These are phyloP conservation scores for Apiospora aurea DNA, from an alignment of 2,329 filamentous ascomycete species.

Conservation along the genomic window DNA sequence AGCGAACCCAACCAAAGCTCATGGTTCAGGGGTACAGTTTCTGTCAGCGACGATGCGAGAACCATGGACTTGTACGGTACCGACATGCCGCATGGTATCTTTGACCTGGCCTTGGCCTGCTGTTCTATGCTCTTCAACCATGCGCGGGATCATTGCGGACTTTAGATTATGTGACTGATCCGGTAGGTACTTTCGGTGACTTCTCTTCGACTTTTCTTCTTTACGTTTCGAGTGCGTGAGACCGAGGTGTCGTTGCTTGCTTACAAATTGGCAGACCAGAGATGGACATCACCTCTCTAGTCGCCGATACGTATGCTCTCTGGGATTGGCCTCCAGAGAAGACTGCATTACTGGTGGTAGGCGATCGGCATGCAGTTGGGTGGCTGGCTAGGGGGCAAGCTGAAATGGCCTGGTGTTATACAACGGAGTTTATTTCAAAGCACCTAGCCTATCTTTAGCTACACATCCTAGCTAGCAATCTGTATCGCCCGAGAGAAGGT, in stretches of 20 bases:
- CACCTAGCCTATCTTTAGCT: not conserved
- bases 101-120: too few species aligned
- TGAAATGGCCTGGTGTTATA: not conserved
- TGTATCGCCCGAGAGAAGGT: not conserved
- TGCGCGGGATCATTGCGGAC: too few species aligned
- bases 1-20: not conserved
- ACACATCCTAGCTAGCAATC: not conserved
- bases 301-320: not conserved
- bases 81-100: not conserved
- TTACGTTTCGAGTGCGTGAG: not conserved
- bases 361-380: not conserved
- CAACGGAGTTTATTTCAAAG: not conserved
- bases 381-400: not conserved
- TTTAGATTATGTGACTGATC: not conserved
- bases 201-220: not conserved
- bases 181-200: not conserved
- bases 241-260: too few species aligned
- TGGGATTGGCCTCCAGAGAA: not conserved
- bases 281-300: not conserved
- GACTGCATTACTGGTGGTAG: not conserved
- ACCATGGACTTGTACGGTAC: not conserved
- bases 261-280: not conserved
- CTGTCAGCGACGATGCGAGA: not conserved
- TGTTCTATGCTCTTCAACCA: too few species aligned
- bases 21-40: not conserved